Conservation (phyloP, 208 protist genomes). For the Trypanosoma brucei region DNA sequence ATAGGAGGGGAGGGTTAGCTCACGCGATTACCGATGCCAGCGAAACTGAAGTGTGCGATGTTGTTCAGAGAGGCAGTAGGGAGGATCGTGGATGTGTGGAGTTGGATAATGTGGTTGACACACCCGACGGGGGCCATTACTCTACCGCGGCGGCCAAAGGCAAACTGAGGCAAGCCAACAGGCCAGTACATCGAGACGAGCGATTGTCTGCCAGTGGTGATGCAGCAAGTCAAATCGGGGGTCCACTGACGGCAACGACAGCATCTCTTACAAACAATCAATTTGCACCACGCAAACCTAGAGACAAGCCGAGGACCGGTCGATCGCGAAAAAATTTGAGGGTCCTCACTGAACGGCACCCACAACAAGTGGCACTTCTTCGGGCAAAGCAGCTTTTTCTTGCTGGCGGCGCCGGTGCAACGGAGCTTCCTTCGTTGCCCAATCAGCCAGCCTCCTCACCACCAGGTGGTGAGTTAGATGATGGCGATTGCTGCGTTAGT, state of each 20-base stretch:
- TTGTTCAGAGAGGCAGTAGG: no score
- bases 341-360: constrained; percentile 12
- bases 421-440: background rate
- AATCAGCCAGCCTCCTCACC: background rate
- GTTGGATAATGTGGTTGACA: no score
- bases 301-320: background rate
- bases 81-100: no score
- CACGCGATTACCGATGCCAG: no score
- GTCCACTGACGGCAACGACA: background rate
- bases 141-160: no score
- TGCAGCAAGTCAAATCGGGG: background rate
- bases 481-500: background rate
- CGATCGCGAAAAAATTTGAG: background rate
- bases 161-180: no score
- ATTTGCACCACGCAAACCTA: background rate
- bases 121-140: no score
- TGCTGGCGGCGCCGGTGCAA: background rate
- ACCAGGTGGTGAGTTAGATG: background rate
- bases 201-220: no score
- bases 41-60: no score
- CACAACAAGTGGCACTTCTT: constrained; percentile 23
- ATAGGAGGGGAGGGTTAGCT: no score
- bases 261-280: background rate
- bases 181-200: no score
- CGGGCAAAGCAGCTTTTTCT: constrained; percentile 23